Evolutionary conservation across 202 grass and related monocot species (phyloP).

Genomic region (Setaria viridis): DNA sequence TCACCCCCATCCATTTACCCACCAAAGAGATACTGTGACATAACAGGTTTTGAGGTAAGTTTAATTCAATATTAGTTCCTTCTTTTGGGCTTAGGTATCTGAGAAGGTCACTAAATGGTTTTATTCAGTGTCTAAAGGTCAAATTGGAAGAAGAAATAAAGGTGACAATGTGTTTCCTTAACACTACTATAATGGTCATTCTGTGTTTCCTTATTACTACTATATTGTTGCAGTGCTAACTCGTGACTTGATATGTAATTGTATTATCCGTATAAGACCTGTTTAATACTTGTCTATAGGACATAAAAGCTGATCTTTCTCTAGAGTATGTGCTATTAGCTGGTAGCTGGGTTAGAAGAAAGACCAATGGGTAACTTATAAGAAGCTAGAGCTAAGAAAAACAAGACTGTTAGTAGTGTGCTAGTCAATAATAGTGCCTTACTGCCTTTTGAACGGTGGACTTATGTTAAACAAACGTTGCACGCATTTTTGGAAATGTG

Average conservation of each 20-base stretch:
- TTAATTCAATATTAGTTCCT: constrained; percentile 16
- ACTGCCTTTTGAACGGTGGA: not conserved
- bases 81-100: constrained; percentile 10
- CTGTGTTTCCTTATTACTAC: not conserved
- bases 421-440: not conserved
- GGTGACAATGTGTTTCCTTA: not conserved
- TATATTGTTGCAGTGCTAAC: not conserved
- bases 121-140: not conserved
- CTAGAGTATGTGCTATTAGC: constrained; percentile 4
- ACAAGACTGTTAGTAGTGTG: not conserved
- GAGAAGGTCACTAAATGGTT: not conserved
- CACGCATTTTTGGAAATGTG: not conserved
- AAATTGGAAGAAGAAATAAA: not conserved
- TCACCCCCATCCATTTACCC: constrained; percentile 91
- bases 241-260: not conserved
- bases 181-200: not conserved
- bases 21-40: constrained; percentile 93
- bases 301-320: not conserved
- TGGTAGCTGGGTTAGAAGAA: not conserved
- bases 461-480: not conserved
- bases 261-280: not conserved
- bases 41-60: constrained; percentile 95
- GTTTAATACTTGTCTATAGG: not conserved
- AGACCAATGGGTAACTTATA: not conserved
- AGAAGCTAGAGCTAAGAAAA: not conserved